Evolutionary conservation across 805 yeast genomes (phyloP).

Genomic region (Yueomyces sinensis): DNA sequence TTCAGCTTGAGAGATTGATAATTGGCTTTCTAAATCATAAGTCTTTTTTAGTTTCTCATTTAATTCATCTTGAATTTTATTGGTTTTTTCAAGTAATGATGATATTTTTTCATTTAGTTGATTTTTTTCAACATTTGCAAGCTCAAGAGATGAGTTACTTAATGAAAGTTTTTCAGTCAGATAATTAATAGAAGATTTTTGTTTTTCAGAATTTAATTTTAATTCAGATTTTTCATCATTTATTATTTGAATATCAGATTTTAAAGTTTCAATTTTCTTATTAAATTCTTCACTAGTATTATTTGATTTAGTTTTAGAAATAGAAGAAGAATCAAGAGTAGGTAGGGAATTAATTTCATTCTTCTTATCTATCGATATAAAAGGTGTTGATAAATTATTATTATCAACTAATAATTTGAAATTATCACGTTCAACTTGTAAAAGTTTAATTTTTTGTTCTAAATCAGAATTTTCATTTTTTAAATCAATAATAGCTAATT

Average conservation of each 20-base stretch:
- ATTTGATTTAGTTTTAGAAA: constrained; percentile 12
- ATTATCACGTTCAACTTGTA: constrained; percentile 58
- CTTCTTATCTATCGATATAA: neutral
- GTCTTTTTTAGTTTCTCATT: constrained; percentile 36
- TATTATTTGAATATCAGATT: constrained; percentile 29
- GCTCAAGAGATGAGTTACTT: constrained; percentile 27
- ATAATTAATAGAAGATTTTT: constrained; percentile 40
- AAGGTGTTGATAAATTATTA: neutral
- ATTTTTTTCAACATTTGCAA: constrained; percentile 31
- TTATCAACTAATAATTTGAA: constrained; percentile 24
- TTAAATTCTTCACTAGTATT: constrained; percentile 25
- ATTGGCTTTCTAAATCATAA: constrained; percentile 31
- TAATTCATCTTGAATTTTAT: constrained; percentile 35
- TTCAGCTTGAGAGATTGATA: constrained; percentile 41
- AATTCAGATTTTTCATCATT: constrained; percentile 33
- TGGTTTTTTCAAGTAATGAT: constrained; percentile 29
- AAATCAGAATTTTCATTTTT: constrained; percentile 44
- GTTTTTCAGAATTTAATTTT: constrained; percentile 36
- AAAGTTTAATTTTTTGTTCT: constrained; percentile 38
- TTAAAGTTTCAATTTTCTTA: constrained; percentile 35
- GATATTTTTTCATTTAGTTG: constrained; percentile 30
- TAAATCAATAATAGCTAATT: constrained; percentile 50
- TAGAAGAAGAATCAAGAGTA: neutral
- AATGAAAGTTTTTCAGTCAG: constrained; percentile 38
- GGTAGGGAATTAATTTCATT: neutral